Base-by-base conservation (phyloP, 2,329 filamentous ascomycete genomes). In the Penicillium sp. region DNA sequence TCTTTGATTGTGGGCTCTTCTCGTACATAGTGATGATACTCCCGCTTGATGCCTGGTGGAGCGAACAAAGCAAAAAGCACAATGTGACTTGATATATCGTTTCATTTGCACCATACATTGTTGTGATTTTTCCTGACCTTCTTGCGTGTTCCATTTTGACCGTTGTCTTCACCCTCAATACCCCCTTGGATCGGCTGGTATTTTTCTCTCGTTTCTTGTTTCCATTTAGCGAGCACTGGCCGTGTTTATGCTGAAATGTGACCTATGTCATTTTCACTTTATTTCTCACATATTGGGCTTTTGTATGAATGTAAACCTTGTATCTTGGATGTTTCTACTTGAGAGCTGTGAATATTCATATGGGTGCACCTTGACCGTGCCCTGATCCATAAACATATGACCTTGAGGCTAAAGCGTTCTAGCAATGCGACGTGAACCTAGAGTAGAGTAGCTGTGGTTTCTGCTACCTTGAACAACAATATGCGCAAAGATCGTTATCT, bases 121-220 rank as follows among this genome's bases (percentile, higher is more conserved):
- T 56, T 40, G 39, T 51, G 42, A 46, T 49, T 40, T 43, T 35
- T 49, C 18, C 31, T 40, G 42, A 45, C 44, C 35, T 24, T 20
- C 38, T 18, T 40, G 41, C 24, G 24, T 45, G 32, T 37, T 37
- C 7, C 16, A 26, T 37, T 39, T 16, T 34, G 4, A 32, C 40
- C 45, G 16, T 29, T 27, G 34, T 26, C 47, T 40, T 23, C 35
- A 52, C 43, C 40, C 37, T 9, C 46, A 57, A 59, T 58, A 58
- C 55, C 56, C 56, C 49, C 27, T 52, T 51, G 36, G 44, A 42
- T 50, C 51, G 55, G 54, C 40, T 55, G 53, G 55, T 57, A 57
- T 53, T 41, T 49, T 48, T 46, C 48, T 50, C 40, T 52, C 47
- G 6, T 51, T 54, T 38, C 44, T 47, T 35, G 26, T 46, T 35